A percentile compares a stretch with the other conserved stretches of the same genome.
Evolutionary conservation across 441 rosid species (phyloP).

Genomic region (Flueggea neowawraea): DNA sequence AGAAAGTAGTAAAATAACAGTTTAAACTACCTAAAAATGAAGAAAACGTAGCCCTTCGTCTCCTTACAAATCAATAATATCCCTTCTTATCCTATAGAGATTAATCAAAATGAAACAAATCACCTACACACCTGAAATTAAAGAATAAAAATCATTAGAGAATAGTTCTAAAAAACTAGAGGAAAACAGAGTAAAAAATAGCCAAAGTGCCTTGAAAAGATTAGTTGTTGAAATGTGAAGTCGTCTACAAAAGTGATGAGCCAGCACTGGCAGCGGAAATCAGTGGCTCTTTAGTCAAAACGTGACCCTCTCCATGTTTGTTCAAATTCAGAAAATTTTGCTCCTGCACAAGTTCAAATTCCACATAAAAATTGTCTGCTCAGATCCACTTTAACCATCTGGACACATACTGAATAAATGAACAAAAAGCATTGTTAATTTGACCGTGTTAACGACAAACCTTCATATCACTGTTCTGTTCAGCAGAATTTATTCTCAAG

Average conservation of each 20-base stretch:
- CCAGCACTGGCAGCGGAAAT: constrained; percentile 32
- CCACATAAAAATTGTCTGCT: constrained; percentile 7
- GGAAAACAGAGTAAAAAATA: too few relatives aligned
- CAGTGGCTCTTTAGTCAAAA: constrained; percentile 34
- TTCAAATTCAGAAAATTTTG: constrained; percentile 30
- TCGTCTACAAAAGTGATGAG: constrained; percentile 26
- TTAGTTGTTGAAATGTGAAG: constrained; percentile 27
- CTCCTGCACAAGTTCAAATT: constrained; percentile 40
- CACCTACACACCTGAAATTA: too few relatives aligned
- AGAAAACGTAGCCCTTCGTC: too few relatives aligned
- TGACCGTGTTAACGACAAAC: too few relatives aligned
- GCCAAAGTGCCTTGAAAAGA: too few relatives aligned
- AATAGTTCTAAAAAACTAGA: too few relatives aligned
- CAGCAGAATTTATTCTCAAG: constrained; percentile 34
- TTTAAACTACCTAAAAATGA: too few relatives aligned
- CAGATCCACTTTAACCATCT: background rate
- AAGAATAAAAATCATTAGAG: too few relatives aligned
- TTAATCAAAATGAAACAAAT: too few relatives aligned
- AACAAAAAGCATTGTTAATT: constrained; percentile 2
- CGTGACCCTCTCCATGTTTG: constrained; percentile 38
- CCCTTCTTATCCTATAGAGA: too few relatives aligned
- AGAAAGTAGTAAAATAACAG: too few relatives aligned
- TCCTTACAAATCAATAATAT: too few relatives aligned
- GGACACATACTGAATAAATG: constrained; percentile 6
- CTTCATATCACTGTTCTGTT: constrained; percentile 39